phyloP scores from a whole-genome alignment of 1,139 yeast species.

The Zygoascus hellenicus region DNA sequence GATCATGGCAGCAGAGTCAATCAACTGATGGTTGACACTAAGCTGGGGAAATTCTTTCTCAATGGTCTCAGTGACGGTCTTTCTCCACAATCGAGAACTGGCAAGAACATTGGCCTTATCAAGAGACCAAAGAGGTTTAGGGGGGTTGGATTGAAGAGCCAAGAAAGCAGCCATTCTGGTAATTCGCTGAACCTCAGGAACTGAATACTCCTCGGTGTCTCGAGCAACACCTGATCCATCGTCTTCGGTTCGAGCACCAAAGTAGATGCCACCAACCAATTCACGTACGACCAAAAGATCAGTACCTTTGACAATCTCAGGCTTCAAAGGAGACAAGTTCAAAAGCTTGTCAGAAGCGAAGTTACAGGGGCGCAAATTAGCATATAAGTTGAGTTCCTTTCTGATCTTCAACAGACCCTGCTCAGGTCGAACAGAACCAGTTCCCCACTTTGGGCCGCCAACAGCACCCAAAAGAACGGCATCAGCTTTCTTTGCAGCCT shows the following conservation, averaged over 20 bases:
- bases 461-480: slow-evolving; percentile 96
- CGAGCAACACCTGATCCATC: slow-evolving; percentile 80
- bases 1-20: slow-evolving; percentile 98
- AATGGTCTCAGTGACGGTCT: slow-evolving; percentile 80
- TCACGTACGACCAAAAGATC: slow-evolving; percentile 91
- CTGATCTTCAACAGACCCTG: slow-evolving; percentile 91
- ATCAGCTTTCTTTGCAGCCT: slow-evolving; percentile 80
- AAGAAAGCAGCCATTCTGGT: slow-evolving; percentile 97
- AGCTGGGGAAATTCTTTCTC: slow-evolving; percentile 84
- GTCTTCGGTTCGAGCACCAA: slow-evolving; percentile 92
- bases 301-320: slow-evolving; percentile 82
- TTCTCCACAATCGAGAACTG: slow-evolving; percentile 93
- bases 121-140: slow-evolving; percentile 88
- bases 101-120: slow-evolving; percentile 98
- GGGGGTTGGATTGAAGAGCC: slow-evolving; percentile 90
- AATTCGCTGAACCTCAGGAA: slow-evolving; percentile 86
- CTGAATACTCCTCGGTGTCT: slow-evolving; percentile 90
- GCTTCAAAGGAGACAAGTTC: slow-evolving; percentile 80
- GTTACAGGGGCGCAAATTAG: slow-evolving; percentile 93
- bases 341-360: slow-evolving; percentile 83
- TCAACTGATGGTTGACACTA: slow-evolving; percentile 82
- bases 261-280: slow-evolving; percentile 95
- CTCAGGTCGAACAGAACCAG: slow-evolving; percentile 89
- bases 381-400: slow-evolving; percentile 88
- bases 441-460: slow-evolving; percentile 99